These are phyloP conservation scores for Vitis vinifera DNA, from an alignment of 164 flowering plant genomes.

Conservation along the genomic window ASM3070453v1 NC_081806.1:4270501-4271000, in stretches of 20 bases:
- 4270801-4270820: no score
- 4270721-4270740: conserved; percentile 36
- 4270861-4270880: conserved; percentile 26
- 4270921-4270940: conserved; percentile 40
- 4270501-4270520: not conserved
- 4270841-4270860: conserved; percentile 47
- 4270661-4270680: not conserved
- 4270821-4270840: not conserved
- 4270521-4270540: conserved; percentile 24
- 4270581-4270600: conserved; percentile 26
- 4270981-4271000: no score
- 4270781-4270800: conserved; percentile 4
- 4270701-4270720: conserved; percentile 37
- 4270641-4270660: not conserved
- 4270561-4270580: conserved; percentile 30
- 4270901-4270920: conserved; percentile 60
- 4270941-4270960: no score
- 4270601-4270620: conserved; percentile 25
- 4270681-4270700: not conserved
- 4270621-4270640: conserved; percentile 24
- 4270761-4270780: conserved; percentile 23
- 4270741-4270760: conserved; percentile 87
- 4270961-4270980: no score
- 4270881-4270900: conserved; percentile 38
- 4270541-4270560: conserved; percentile 23